These are phyloP conservation scores for Ascochyta fabae DNA, from an alignment of 2,329 filamentous ascomycete genomes.

Conservation along the genomic window DNA sequence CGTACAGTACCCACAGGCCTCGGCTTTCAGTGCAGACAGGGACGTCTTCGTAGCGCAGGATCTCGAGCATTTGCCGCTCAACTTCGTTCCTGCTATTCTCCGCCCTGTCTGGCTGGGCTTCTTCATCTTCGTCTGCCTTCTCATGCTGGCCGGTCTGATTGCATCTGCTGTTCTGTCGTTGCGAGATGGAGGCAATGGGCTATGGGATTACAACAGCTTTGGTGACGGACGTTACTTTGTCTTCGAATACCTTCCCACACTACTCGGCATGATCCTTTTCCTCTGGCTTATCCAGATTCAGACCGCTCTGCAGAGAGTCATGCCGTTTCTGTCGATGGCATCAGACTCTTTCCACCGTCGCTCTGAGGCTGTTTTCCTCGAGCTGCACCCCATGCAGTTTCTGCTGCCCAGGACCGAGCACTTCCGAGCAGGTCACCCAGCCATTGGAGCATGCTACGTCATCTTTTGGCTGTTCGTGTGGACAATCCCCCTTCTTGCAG, in stretches of 20 bases:
- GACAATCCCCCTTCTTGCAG: slow-evolving; percentile 80
- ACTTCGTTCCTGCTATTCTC: slow-evolving; percentile 74
- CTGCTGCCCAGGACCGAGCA: slow-evolving; percentile 72
- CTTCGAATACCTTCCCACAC: slow-evolving; percentile 82
- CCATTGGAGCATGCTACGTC: slow-evolving; percentile 70
- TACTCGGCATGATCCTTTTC: slow-evolving; percentile 73
- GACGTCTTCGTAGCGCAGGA: slow-evolving; percentile 58
- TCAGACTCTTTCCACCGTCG: slow-evolving; percentile 66
- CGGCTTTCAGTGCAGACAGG: slow-evolving; percentile 26
- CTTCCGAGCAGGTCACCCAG: slow-evolving; percentile 71
- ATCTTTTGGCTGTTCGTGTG: slow-evolving; percentile 80
- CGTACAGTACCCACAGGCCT: slow-evolving; percentile 11
- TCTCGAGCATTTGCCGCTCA: slow-evolving; percentile 58
- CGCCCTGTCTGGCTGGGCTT: slow-evolving; percentile 68
- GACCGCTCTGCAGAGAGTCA: slow-evolving; percentile 73
- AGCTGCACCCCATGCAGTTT: slow-evolving; percentile 66
- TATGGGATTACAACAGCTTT: slow-evolving; percentile 72
- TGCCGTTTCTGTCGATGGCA: slow-evolving; percentile 81
- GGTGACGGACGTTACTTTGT: slow-evolving; percentile 81
- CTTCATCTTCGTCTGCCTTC: slow-evolving; percentile 66
- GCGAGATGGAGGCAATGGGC: slow-evolving; percentile 60
- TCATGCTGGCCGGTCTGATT: slow-evolving; percentile 75
- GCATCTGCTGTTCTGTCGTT: slow-evolving; percentile 65
- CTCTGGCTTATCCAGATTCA: slow-evolving; percentile 80
- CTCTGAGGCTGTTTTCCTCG: slow-evolving; percentile 68